Evolutionary conservation across 2,329 filamentous ascomycete genomes (phyloP), one percentile per base, ranked within the genome.

Genomic region (Cytospora paraplurivora): DNA sequence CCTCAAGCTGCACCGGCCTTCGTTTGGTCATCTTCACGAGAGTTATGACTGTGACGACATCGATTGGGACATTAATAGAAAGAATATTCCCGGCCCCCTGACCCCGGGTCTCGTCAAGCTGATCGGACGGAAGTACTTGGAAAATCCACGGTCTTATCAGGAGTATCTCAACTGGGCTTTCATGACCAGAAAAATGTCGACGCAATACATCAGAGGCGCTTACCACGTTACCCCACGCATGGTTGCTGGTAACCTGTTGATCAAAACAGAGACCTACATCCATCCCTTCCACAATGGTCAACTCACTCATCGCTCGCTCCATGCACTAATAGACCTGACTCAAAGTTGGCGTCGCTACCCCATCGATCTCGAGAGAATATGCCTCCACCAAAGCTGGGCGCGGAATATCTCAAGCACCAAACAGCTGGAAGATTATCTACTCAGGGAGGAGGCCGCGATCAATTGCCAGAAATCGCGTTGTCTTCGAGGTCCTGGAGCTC

Each of bases 1-100:
- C 2, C 58, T 60, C 7, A 60, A n/a, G n/a, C 58, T 60, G 4
- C 58, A 60, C 7, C 27, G 58, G 12, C 37, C 58, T 5, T 10
- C 47, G 8, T 12, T 11, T 7, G 11, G 10, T 11, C n/a, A 10
- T 7, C 6, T 34, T 7, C 11, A 12, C 1, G 13, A 7, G 8
- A 3, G 21, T 19, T 2, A 1, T 7, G 2, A 21, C 35, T 19
- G 21, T 11, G 11, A 6, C 3, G 3, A 32, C 41, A 15, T 47
- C 8, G 5, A 15, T 7, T 27, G 15, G 4, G 17, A 5, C 17
- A 13, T 13, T 17, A 12, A 5, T 1, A 41, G 13, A 1, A 0
- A 11, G 0, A 38, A 10, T 3, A 8, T 4, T 13, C 44, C 12
- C 0, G 2, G 2, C 17, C 53, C 4, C 58, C 49, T 5, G 19